Evolutionary conservation across 495 filamentous ascomycete genomes (phyloP), one percentile per base, ranked within the genome.

Genomic region (Aspergillus haitiensis): DNA sequence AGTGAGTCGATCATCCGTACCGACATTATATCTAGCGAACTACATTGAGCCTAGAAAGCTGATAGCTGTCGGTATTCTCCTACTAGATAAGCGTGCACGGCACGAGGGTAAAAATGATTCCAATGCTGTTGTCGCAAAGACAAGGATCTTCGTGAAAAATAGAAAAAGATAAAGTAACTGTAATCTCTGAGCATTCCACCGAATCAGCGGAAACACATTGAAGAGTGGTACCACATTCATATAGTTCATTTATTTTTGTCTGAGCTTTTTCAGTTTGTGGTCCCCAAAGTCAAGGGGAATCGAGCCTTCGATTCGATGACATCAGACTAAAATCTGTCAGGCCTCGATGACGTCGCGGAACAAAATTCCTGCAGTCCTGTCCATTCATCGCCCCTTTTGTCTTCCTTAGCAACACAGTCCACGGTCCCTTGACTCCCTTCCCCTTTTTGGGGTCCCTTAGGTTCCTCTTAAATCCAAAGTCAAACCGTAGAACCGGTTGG

Each of bases 291-390:
- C 45, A 47, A 47, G 12, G 16, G 16, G 35, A 44, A 27, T 42
- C 37, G 37, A 21, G 37, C 39, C 15, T 27, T 27, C 15, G 31
- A 60, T 51, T 60, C 49, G 54, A 65, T 68, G 66, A 68, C 66
- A 65, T 68, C 63, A 65, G 55, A 27, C 21, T 27, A 27, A 49
- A 16, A 47, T 40, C 11, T n/a, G 10, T 40, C 37, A 44, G 27
- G 36, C 35, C 40, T 36, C 58, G 51, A 67, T 67, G 64, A 67
- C 64, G 64, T 67, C 58, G 64, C 52, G 21, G 52, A 58, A 48
- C 44, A 40, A 8, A 11, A 13, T 40, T 40, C 37, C 37, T 40
- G 10, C 7, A 11, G 37, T 10, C 37, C 2, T 10, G 37, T 7
- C n/a, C 11, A 40, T 8, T n/a, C 37, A 40, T n/a, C 21, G 1